These are phyloP conservation scores for Cyberlindnera bimundalis DNA, from an alignment of 805 yeast genomes.

Conservation along the genomic window DNA sequence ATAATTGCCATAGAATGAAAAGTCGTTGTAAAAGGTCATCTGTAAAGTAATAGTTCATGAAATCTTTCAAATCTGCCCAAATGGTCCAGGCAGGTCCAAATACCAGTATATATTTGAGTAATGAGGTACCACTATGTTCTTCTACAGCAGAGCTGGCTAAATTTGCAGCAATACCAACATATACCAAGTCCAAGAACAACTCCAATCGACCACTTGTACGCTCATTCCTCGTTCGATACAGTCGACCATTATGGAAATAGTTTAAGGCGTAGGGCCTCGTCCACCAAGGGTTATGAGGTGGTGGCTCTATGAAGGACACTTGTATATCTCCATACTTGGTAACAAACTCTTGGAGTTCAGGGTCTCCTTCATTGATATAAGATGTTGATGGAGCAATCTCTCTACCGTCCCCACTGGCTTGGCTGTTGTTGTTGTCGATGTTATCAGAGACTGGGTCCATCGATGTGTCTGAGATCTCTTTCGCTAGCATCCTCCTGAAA, in stretches of 20 bases:
- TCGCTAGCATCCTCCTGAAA: too few species aligned
- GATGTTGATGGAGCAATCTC: too few species aligned
- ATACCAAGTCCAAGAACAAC: constrained; percentile 58
- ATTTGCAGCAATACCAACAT: constrained; percentile 61
- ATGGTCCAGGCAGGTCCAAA: constrained; percentile 60
- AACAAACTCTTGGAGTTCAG: constrained; percentile 36
- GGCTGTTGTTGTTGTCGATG: too few species aligned
- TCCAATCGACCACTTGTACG: constrained; percentile 50
- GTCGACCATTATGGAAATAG: constrained; percentile 53
- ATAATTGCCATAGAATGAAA: constrained; percentile 51
- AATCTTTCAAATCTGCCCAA: constrained; percentile 63
- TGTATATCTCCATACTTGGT: constrained; percentile 47
- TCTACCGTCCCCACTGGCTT: too few species aligned
- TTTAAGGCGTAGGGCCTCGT: constrained; percentile 57
- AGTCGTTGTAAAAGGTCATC: constrained; percentile 55
- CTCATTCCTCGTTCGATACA: constrained; percentile 54
- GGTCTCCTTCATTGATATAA: neutral
- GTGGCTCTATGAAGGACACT: constrained; percentile 44
- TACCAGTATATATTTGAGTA: constrained; percentile 45
- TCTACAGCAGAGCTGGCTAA: constrained; percentile 52
- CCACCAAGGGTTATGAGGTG: constrained; percentile 33
- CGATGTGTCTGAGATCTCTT: too few species aligned
- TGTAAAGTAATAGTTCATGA: constrained; percentile 59
- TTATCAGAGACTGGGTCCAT: too few species aligned
- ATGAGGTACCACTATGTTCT: constrained; percentile 43